Percentiles rank a stretch among this genome's conserved stretches.
phyloP scores from a whole-genome alignment of 2,329 filamentous ascomycete species.

The Ascochyta lentis region DNA sequence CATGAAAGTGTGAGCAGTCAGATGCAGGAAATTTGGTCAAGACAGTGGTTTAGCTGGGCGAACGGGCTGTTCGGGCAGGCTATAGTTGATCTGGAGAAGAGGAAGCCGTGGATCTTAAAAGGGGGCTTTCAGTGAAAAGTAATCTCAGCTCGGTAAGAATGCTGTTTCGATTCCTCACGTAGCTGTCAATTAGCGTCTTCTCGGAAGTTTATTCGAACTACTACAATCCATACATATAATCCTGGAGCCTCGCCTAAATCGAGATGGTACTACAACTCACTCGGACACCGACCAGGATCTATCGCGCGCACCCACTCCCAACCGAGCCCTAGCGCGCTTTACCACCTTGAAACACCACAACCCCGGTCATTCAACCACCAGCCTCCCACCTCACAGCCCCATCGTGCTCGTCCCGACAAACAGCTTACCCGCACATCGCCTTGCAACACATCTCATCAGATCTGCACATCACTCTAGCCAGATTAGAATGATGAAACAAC shows the following conservation, averaged over 20 bases:
- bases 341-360: background rate
- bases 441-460: background rate
- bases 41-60: constrained; percentile 60
- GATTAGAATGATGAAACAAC: no score
- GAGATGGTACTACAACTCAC: background rate
- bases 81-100: constrained; percentile 53
- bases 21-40: constrained; percentile 50
- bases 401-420: no score
- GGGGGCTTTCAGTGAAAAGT: constrained; percentile 36
- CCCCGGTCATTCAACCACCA: background rate
- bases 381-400: no score
- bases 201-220: background rate
- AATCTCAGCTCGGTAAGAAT: background rate
- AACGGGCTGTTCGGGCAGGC: constrained; percentile 59
- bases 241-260: background rate
- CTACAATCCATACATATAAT: background rate
- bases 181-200: background rate
- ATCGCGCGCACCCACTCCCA: background rate
- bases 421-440: background rate
- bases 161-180: background rate
- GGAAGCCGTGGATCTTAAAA: constrained; percentile 52
- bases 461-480: no score
- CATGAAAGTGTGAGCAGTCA: constrained; percentile 58
- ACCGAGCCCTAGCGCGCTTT: constrained; percentile 1
- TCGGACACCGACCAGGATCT: background rate